Evolutionary conservation across 2,329 filamentous ascomycete genomes (phyloP).

Genomic region (Trichoderma sp.): DNA sequence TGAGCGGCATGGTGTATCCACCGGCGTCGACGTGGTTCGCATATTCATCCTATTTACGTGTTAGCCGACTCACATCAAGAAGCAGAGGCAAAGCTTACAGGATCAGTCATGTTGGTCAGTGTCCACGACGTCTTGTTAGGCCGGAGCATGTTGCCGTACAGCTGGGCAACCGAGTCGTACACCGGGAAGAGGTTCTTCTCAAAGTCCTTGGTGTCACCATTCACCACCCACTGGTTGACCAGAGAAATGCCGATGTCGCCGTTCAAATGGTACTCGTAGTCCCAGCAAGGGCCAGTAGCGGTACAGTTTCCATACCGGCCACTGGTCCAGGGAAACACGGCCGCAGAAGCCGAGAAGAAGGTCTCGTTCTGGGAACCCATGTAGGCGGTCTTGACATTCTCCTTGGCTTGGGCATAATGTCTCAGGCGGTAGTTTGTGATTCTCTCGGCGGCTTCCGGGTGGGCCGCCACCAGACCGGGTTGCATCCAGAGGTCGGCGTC

Average conservation of each 20-base stretch:
- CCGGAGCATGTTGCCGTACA: constrained; percentile 62
- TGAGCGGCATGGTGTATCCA: constrained; percentile 68
- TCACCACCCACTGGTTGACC: constrained; percentile 35
- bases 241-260: constrained; percentile 63
- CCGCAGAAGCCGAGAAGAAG: constrained; percentile 50
- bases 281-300: constrained; percentile 62
- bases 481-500: constrained; percentile 39
- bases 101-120: constrained; percentile 69
- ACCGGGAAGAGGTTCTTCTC: constrained; percentile 57
- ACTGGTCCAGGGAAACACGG: constrained; percentile 67
- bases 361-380: constrained; percentile 54
- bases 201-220: constrained; percentile 33
- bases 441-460: constrained; percentile 35
- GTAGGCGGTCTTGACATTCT: constrained; percentile 60
- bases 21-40: constrained; percentile 68
- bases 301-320: constrained; percentile 68
- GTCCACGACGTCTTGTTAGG: constrained; percentile 59
- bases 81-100: constrained; percentile 46
- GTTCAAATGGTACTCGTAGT: constrained; percentile 72
- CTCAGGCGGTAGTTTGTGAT: constrained; percentile 37
- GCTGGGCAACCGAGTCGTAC: constrained; percentile 63
- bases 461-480: constrained; percentile 35
- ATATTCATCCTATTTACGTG: constrained; percentile 58
- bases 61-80: background rate
- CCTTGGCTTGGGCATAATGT: constrained; percentile 53